phyloP scores from a whole-genome alignment of 2,329 filamentous ascomycete species.

The Botryosphaeria dothidea region DNA sequence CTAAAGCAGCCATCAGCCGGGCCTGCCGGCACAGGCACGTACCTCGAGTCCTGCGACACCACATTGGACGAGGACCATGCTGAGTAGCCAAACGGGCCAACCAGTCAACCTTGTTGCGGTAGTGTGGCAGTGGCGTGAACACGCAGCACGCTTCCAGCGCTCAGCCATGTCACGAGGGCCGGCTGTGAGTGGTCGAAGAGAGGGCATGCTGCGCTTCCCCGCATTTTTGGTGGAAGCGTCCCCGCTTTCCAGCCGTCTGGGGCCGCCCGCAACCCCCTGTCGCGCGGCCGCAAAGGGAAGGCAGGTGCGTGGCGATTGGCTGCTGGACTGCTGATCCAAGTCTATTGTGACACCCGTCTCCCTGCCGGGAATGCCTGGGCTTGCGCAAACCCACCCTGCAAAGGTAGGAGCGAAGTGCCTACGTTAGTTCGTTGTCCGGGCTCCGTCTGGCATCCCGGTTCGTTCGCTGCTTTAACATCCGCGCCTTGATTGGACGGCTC shows the following conservation, averaged over 20 bases:
- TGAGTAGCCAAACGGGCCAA: background rate
- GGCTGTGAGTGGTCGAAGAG: background rate
- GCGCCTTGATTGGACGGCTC: background rate
- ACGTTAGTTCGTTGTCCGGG: background rate
- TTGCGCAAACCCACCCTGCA: background rate
- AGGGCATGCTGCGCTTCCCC: background rate
- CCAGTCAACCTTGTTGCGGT: background rate
- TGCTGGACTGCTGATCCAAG: background rate
- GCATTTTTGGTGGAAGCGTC: conserved; percentile 4
- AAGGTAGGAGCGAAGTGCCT: background rate
- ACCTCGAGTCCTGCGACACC: background rate
- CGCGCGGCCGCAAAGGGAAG: background rate
- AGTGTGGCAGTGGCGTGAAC: conserved; percentile 17
- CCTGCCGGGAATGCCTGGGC: background rate
- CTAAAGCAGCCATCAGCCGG: conserved; percentile 14
- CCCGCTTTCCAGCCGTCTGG: conserved; percentile 17
- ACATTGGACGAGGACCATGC: conserved; percentile 2
- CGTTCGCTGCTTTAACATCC: conserved; percentile 1
- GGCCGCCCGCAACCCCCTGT: conserved; percentile 12
- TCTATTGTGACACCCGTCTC: conserved; percentile 2
- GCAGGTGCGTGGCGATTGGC: background rate
- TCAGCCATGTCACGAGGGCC: background rate
- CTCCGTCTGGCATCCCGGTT: background rate
- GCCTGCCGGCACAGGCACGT: conserved; percentile 8
- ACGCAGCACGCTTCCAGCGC: background rate